Evolutionary conservation across 306 rosid species (phyloP), one percentile per base, ranked within the genome.

Genomic region (Castanea sativa): DNA sequence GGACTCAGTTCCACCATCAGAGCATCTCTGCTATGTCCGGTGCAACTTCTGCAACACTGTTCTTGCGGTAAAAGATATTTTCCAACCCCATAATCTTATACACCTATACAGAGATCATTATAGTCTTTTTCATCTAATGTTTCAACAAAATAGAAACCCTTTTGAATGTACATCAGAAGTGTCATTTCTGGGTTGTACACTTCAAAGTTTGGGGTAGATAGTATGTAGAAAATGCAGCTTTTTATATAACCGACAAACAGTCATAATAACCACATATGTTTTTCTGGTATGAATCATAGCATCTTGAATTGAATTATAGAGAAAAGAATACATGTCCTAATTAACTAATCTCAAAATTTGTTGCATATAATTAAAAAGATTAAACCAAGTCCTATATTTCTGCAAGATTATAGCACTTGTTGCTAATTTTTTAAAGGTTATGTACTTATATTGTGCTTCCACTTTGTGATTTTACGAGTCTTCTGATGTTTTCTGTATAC

Each of bases 41-140:
- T 95, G 99, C 93, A 93, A 91, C 90, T 95, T 93, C 85, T 95
- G 99, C 85, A 90, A 84, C 96, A 91, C 98, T 52, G 93, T 95
- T 80, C 99, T 95, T 29, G 98, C 98, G 89, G 99, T 91, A 81
- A 53, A 55, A 69, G 3, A 73, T 69, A 4, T 68, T 55, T 21
- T 43, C 43, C n/a, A 64, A 64, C 12, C 70, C 41, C n/a, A 30
- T 18, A 12, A 64, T 15, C 41, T 64, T 27, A 19, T 12, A 29
- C 13, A 15, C 14, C 6, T 1, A 64, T 21, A 64, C 0, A 14
- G 21, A 12, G 1, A 64, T 2, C 21, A 27, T 1, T 27, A 12
- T 15, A 3, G 25, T 27, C 4, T 5, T 27, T 29, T 15, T 15
- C 32, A 0, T 15, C 20, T 21, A n/a, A 1, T 7, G 23, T 0